phyloP scores from a whole-genome alignment of 176 grass and related monocot genomes.

The Coix lacrymajobi region DNA sequence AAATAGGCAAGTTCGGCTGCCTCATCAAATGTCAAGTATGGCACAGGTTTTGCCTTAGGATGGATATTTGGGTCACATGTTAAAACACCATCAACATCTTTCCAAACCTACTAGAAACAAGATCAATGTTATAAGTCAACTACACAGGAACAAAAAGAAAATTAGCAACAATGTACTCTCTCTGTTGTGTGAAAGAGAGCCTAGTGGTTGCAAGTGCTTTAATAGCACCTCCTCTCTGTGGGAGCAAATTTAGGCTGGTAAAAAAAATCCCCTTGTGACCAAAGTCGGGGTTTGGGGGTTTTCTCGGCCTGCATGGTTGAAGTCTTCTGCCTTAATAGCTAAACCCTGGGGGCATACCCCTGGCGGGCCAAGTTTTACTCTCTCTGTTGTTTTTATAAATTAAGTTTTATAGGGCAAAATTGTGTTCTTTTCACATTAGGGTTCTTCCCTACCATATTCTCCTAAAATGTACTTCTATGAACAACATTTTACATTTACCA shows the following conservation, averaged over 20 bases:
- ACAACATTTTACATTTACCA: not conserved
- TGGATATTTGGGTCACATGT: constrained; percentile 93
- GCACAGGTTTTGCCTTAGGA: constrained; percentile 70
- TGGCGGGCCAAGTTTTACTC: not conserved
- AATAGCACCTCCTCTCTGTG: not conserved
- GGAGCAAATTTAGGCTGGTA: not conserved
- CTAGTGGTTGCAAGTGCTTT: not conserved
- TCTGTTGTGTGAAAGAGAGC: not conserved
- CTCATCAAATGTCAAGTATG: constrained; percentile 95
- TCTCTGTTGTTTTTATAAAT: not conserved
- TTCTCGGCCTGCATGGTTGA: not conserved
- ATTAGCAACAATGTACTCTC: not conserved
- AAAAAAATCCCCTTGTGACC: not conserved
- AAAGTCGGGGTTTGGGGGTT: not conserved
- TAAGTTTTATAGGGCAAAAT: not conserved
- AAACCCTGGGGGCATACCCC: not conserved
- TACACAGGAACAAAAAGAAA: not conserved
- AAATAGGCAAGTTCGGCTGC: constrained; percentile 99
- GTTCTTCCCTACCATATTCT: not conserved
- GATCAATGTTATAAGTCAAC: not conserved
- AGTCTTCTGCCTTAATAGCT: not conserved
- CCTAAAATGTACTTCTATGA: not conserved
- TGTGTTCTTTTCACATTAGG: not conserved
- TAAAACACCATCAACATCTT: constrained; percentile 97
- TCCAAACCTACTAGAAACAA: constrained; percentile 66